Percentiles rank a stretch among this genome's conserved stretches.
Conservation (phyloP, 306 rosid species). For the Medicago truncatula region MtrunA17r5.0-ANR NC_053046.1:5683501-5684000, state of each 20-base stretch:
- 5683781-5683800: conserved; percentile 87
- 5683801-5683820: conserved; percentile 90
- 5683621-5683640: no score
- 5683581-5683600: no score
- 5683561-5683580: background rate
- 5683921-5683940: conserved; percentile 71
- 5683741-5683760: no score
- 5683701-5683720: conserved; percentile 48
- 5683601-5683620: background rate
- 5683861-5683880: conserved; percentile 69
- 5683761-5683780: conserved; percentile 61
- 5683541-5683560: background rate
- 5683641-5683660: no score
- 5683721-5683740: conserved; percentile 70
- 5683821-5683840: conserved; percentile 85
- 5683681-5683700: background rate
- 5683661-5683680: no score
- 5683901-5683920: conserved; percentile 82
- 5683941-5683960: conserved; percentile 59
- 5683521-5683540: no score
- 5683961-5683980: conserved; percentile 51
- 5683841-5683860: conserved; percentile 73
- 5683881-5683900: conserved; percentile 86
- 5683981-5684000: conserved; percentile 50
- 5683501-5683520: background rate